phyloP scores from a whole-genome alignment of 2,329 filamentous ascomycete genomes.

The Colletotrichum euphorbiae region DNA sequence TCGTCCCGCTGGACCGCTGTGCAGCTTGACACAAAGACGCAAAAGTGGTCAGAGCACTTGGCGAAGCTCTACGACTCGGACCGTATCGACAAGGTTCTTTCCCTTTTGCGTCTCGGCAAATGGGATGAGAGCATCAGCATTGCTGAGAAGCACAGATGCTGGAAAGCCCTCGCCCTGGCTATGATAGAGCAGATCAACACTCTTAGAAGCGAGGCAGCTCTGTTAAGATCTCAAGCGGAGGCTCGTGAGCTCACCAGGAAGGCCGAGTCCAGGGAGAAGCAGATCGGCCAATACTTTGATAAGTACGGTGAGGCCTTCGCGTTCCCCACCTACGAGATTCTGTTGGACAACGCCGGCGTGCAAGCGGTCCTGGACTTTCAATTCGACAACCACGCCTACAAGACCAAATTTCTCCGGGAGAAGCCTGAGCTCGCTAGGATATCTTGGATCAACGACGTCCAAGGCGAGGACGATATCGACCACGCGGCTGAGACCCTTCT shows the following conservation, averaged over 20 bases:
- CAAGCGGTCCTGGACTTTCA: conserved; percentile 78
- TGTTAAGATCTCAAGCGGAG: conserved; percentile 32
- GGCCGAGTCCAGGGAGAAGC: conserved; percentile 59
- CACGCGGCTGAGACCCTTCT: conserved; percentile 79
- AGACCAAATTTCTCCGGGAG: conserved; percentile 83
- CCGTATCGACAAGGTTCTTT: conserved; percentile 63
- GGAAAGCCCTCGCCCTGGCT: conserved; percentile 67
- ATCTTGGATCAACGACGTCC: conserved; percentile 94
- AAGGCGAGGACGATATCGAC: conserved; percentile 78
- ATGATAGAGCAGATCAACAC: conserved; percentile 64
- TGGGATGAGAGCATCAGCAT: conserved; percentile 69
- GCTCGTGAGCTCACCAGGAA: conserved; percentile 54
- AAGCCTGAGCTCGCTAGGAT: conserved; percentile 80
- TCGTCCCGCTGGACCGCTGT: conserved; percentile 62
- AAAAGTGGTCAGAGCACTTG: conserved; percentile 59
- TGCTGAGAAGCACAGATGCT: conserved; percentile 68
- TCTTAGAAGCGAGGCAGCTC: conserved; percentile 37
- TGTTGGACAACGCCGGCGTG: conserved; percentile 76
- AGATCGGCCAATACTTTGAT: conserved; percentile 67
- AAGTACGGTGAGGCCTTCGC: conserved; percentile 75
- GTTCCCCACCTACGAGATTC: conserved; percentile 82
- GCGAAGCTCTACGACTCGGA: conserved; percentile 61
- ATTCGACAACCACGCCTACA: conserved; percentile 73
- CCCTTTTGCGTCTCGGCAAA: conserved; percentile 65
- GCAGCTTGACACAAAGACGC: conserved; percentile 56